Base-by-base conservation (phyloP, 495 filamentous ascomycete genomes). In the Chlorociboria aeruginascens region DNA sequence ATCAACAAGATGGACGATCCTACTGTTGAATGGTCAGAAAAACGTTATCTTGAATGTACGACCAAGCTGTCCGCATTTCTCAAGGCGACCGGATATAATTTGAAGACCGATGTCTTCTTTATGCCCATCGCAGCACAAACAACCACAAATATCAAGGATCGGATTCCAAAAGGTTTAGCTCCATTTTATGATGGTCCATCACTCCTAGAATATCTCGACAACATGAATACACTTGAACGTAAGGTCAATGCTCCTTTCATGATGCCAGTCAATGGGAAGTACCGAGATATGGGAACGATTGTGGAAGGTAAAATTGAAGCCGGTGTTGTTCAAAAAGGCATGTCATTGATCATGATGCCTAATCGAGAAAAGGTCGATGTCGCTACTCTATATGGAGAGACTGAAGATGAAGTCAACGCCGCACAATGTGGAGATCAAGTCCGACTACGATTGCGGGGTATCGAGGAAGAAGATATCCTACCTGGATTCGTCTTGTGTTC, bases 1-100 rank as follows among this genome's bases (percentile, higher is more conserved):
- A 88, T 99, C 53, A 99, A 97, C 75, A 99, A 70, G 67, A 97
- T 97, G 93, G 92, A 99, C 57, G 92, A 99, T 60, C 71, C 81
- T 1, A 99, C 89, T 3, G 92, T 98, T 44, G 77, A 95, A 56
- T 99, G 92, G 92, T 87, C 81, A 55, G 77, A 95, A 57, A 86
- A 83, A 13, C 82, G 92, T 39, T 99, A 86, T 69, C 76, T 83
- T 43, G 92, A 97, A 61, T 97, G 92, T 66, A 90, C 80, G 0
- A 79, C 82, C 49, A 99, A 96, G 69, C 77, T 99, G 20, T 64
- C 76, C 8, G 77, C 77, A 53, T 99, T 94, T 73, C 69, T 99
- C 42, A 93, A 88, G 63, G 82, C 78, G 7, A 83, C 92, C 16
- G 90, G 90, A 31, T 97, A 96, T 70, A 89, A 89, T 66, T 72